Base-by-base conservation (phyloP, 306 rosid genomes). In the Mimosa pudica region DNA sequence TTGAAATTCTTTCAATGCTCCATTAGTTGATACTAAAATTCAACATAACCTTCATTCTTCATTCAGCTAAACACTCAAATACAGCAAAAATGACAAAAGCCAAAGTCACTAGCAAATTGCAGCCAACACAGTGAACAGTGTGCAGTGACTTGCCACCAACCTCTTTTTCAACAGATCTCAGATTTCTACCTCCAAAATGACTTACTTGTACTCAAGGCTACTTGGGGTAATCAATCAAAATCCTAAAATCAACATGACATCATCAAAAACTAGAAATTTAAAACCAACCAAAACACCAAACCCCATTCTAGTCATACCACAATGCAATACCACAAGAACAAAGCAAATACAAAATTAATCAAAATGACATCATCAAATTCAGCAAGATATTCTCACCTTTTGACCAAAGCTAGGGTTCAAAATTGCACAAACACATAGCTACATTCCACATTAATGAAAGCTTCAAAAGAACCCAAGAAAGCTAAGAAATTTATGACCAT, bases 391-490 rank as follows among this genome's bases (percentile, higher is more conserved):
- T 78, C 79, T 80, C 84, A 89, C 83, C 86, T 81, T 84, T 52
- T 57, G 58, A 85, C 78, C 75, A 85, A 84, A 79, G 84, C 77
- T 83, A 84, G 93, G 88, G 89, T 90, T 90, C 83, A 83, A 73
- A 79, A 79, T 36, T 41, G 76, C 77, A 81, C 49, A 7, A 14
- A 35, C 13, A 60, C 41, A 60, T 36, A 46, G 54, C 76, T 54
- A 57, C 82, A 57, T 70, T 64, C 60, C 65, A 73, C 24, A 63
- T n/a, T 11, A 18, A 69, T 17, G 51, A n/a, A 68, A 67, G 33
- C 48, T 72, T 24, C 41, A 55, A 86, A 74, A 82, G 84, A 85
- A 86, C 82, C 78, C 42, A 51, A 70, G 72, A 84, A 75, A 84
- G 77, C 83, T 90, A 80, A 84, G 85, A 85, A 85, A 81, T 81